Evolutionary conservation across 169 alveolate genomes (phyloP), one percentile per base, ranked within the genome.

Genomic region (Eimeria brunetti): DNA sequence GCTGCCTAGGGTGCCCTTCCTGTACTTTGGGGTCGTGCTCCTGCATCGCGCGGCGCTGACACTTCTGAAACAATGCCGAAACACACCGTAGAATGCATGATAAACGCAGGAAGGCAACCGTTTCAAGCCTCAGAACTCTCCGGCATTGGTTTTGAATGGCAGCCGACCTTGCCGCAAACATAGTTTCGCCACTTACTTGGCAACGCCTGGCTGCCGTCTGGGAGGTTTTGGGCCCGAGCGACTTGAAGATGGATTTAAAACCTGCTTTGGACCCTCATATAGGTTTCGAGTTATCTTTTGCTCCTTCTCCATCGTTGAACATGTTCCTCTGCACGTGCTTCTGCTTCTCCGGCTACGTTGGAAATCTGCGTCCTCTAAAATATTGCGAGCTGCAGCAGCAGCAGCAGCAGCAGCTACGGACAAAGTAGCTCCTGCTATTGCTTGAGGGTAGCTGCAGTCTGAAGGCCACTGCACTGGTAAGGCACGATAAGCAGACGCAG

Each of bases 321-420:
- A n/a, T 78, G 27, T 27, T 11, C 30, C 88, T 33, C 14, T n/a
- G 11, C 38, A 4, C 33, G 90, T 2, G 46, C 56, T 30, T 56
- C 33, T 83, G 41, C 53, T 30, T 53, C 30, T 73, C 58, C 36
- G 73, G 56, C 58, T 83, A 60, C 58, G 22, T 18, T n/a, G 90
- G 27, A 14, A 53, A 53, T 62, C 56, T 36, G 8, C 36, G 38
- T 41, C 75, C 27, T 51, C 73, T 30, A 83, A 20, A 16, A 56
- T 20, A 51, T 53, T 53, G 75, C 90, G 56, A 56, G 67, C 90
- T 2, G 89, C 89, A 53, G 90, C 90, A 24, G 90, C 90, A 6
- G 90, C 75, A 20, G 90, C 90, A 53, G 90, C 90, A 83, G 73
- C 90, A 33, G 90, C 90, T 14, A 56, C 76, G 38, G 90, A 83